Evolutionary conservation across 495 filamentous ascomycete genomes (phyloP), one percentile per base, ranked within the genome.

Genomic region (Tuber aestivum): DNA sequence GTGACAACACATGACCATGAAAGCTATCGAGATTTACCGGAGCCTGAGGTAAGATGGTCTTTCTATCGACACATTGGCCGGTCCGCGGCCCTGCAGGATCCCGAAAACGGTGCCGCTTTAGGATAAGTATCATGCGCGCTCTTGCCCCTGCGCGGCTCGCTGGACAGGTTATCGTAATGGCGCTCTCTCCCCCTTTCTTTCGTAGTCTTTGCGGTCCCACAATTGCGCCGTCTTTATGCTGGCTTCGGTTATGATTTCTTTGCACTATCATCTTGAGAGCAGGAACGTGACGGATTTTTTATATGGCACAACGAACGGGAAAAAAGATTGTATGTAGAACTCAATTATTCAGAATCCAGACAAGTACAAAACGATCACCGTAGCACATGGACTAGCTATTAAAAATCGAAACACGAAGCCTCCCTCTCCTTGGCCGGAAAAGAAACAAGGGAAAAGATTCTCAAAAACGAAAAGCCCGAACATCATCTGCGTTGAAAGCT

Each of bases 401-500:
- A 65, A 12, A 65, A 65, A 65, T 65, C 56, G 56, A 65, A 65
- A 65, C 56, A 65, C 32, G 27, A 65, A 65, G 56, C 56, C 56
- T 65, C 56, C 56, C 45, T 14, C 27, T 65, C 56, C 27, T 65
- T 32, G 27, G 32, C 14, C 6, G 56, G 0, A 65, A 65, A 65
- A 65, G 56, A 35, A 65, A 65, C 56, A 65, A 65, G 27, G 56
- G 56, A 65, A 65, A 65, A 65, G 56, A 65, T 65, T 65, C 56
- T 65, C 7, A 3, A 32, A 65, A 50, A 50, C 14, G 21, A 65
- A 65, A 35, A 65, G 56, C 56, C 14, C 16, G 50, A 65, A 32
- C 56, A 65, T 65, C 27, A 65, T 35, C 32, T 35, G 56, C 27
- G 27, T 65, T 65, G 56, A 65, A 65, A 65, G 56, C 35, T 65